Percentiles rank a stretch among this genome's conserved stretches.
Conservation (phyloP, 2,329 filamentous ascomycete genomes). For the Chaetomiaceae sp. region DNA sequence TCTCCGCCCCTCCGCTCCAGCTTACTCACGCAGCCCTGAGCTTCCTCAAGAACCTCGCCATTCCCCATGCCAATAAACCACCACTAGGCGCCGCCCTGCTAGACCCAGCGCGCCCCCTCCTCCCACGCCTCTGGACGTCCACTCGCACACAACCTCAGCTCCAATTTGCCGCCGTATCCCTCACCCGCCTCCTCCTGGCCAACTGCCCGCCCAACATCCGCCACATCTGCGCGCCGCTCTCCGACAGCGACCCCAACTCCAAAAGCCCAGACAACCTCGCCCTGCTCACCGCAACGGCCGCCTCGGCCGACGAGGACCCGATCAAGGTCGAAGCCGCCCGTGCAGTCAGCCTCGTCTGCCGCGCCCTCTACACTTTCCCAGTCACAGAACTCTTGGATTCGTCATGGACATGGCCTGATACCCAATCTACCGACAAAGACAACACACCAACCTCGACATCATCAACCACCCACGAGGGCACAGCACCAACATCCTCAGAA, state of each 20-base stretch:
- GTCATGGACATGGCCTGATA: conserved; percentile 25
- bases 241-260: conserved; percentile 21
- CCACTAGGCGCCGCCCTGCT: conserved; percentile 46
- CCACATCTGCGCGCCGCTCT: conserved; percentile 41
- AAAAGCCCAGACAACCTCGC: conserved; percentile 34
- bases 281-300: conserved; percentile 38
- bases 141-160: conserved; percentile 49
- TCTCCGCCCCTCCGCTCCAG: conserved; percentile 33
- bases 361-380: conserved; percentile 45
- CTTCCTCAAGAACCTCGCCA: conserved; percentile 62
- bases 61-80: conserved; percentile 52
- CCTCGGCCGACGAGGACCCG: conserved; percentile 47
- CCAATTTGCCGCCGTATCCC: conserved; percentile 56
- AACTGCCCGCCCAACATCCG: conserved; percentile 50
- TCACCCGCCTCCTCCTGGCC: conserved; percentile 53
- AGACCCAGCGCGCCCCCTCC: conserved; percentile 32
- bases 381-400: conserved; percentile 2
- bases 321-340: conserved; percentile 58
- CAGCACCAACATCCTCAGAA: neutral
- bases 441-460: conserved; percentile 1
- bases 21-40: conserved; percentile 54
- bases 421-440: no score
- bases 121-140: conserved; percentile 52
- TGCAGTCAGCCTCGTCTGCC: conserved; percentile 48
- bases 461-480: conserved; percentile 17